Base-by-base conservation (phyloP, 768 basidiomycete species). In the Multifurca ochricompacta region DNA sequence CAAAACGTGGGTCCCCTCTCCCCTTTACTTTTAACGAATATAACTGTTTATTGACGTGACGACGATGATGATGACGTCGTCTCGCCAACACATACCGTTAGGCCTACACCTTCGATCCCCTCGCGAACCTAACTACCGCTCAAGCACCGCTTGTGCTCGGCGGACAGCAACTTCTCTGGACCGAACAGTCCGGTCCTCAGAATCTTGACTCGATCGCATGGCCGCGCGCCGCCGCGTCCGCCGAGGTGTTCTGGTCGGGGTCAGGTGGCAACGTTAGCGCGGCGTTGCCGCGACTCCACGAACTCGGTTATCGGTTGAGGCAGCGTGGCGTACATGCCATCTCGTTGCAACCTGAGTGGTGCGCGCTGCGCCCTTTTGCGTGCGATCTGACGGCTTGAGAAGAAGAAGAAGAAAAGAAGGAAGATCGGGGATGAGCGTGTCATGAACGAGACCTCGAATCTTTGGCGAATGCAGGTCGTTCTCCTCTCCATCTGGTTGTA, bases 161-260 rank as follows among this genome's bases (percentile, higher is more conserved):
- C 31, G 89, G 81, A 13, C 76, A 88, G 63, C 79, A 83, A 30
- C 74, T 81, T 1, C 71, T 90, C 3, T 90, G 85, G 86, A 76
- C 81, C 0, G 87, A 89, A 64, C 86, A 88, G 65, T 77, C 83
- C 0, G 76, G 77, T 7, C 76, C 84, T n/a, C 70, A 74, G 51
- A 89, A 83, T 62, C 66, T 89, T 25, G 87, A 90, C 60, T 62
- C 78, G 2, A 81, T 80, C 44, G 73, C 77, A 1, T 90, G 87
- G 87, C 87, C 85, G 11, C 75, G 85, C 47, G 82, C 83, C 13
- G 83, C 82, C 0, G 77, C 79, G 0, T 78, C 80, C 11, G 86
- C 86, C 0, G 88, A 90, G 71, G 64, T 88, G 14, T 89, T 87
- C 67, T 90, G 87, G 87, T 80, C 77, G 1, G 85, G 86, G 5